A percentile compares a stretch with the other conserved stretches of the same genome.
phyloP scores from a whole-genome alignment of 2,329 filamentous ascomycete genomes.

The Colletotrichum tropicale region DNA sequence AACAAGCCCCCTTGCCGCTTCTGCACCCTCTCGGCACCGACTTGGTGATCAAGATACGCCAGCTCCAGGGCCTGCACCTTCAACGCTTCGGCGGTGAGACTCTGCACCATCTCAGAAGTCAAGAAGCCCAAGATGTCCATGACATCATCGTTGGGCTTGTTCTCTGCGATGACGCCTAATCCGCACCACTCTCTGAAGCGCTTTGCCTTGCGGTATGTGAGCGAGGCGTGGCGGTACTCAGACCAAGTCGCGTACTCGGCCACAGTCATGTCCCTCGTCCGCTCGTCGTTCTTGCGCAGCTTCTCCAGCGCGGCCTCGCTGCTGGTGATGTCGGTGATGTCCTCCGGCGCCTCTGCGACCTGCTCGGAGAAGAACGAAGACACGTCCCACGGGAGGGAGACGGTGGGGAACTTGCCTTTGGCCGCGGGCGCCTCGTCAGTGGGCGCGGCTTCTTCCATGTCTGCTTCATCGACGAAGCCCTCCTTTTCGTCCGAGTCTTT shows the following conservation, averaged over 20 bases:
- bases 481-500: conserved; percentile 21
- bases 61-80: background rate
- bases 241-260: conserved; percentile 26
- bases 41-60: background rate
- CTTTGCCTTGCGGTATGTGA: conserved; percentile 24
- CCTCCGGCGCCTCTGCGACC: conserved; percentile 3
- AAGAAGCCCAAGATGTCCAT: conserved; percentile 25
- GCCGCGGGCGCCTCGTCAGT: background rate
- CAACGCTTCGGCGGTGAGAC: conserved; percentile 7
- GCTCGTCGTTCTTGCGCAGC: conserved; percentile 18
- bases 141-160: conserved; percentile 21
- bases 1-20: background rate
- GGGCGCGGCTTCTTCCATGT: background rate
- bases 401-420: conserved; percentile 4
- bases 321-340: background rate
- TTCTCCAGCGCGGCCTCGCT: conserved; percentile 18
- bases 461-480: conserved; percentile 11
- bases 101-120: conserved; percentile 25
- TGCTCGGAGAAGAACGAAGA: conserved; percentile 16
- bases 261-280: conserved; percentile 22
- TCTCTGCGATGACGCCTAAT: conserved; percentile 22
- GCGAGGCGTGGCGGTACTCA: conserved; percentile 24
- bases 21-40: background rate
- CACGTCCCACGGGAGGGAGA: conserved; percentile 17
- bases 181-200: conserved; percentile 25